These are phyloP conservation scores for Gossypium gossypioides DNA, from an alignment of 441 rosid genomes.

Conservation along the genomic window DNA sequence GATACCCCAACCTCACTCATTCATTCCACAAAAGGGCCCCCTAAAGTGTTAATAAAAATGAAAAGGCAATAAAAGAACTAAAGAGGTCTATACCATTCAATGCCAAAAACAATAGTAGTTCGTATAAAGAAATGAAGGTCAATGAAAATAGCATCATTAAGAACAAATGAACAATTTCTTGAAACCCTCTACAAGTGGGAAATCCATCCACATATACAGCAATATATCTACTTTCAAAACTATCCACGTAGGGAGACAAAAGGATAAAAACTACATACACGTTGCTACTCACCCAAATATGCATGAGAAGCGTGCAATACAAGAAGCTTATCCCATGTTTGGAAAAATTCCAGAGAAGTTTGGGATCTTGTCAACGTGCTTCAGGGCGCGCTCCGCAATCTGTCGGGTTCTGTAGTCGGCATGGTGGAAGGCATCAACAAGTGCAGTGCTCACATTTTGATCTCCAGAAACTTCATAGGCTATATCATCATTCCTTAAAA, in stretches of 20 bases:
- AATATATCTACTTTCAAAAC: constrained; percentile 25
- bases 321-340: constrained; percentile 30
- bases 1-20: too few relatives aligned
- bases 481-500: constrained; percentile 68
- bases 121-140: constrained; percentile 13
- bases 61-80: neutral
- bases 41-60: neutral
- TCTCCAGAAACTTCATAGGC: constrained; percentile 66
- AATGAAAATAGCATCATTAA: neutral
- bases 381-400: constrained; percentile 82
- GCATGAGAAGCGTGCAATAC: neutral
- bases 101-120: constrained; percentile 3
- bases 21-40: too few relatives aligned
- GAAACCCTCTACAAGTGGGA: constrained; percentile 24
- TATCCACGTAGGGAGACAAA: constrained; percentile 9
- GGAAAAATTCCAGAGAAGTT: constrained; percentile 84
- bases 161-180: constrained; percentile 14
- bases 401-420: constrained; percentile 78
- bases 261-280: constrained; percentile 26
- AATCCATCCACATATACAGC: constrained; percentile 20
- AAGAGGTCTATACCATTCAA: neutral
- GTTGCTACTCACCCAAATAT: neutral
- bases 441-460: constrained; percentile 68
- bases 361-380: constrained; percentile 82
- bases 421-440: constrained; percentile 87